Evolutionary conservation across 345 rosid species (phyloP), one percentile per base, ranked within the genome.

Genomic region (Aquilaria sinensis): DNA sequence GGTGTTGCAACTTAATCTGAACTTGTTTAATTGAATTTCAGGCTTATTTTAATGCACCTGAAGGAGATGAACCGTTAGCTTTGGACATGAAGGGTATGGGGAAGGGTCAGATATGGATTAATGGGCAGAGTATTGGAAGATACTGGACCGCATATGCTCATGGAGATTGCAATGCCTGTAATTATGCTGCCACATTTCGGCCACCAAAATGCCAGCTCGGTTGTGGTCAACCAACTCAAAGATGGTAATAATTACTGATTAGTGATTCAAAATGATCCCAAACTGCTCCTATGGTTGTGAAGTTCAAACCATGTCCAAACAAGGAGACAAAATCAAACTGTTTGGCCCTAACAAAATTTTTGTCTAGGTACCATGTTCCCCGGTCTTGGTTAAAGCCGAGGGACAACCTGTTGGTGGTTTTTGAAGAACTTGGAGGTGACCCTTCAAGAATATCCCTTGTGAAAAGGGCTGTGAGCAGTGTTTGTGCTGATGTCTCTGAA

Each of bases 81-180:
- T 82, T 95, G 70, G 98, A 91, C 85, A 85, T 95, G 94, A 85
- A 80, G 64, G 89, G 97, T 23, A 95, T 91, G 98, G 98, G 98
- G 52, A 95, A 95, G 69, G 98, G 99, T 58, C 92, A 95, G 74
- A 78, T 91, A 64, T 95, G 99, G 99, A 86, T 95, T 66, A 95
- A 95, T 14, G 96, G 94, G 33, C 81, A 89, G 75, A 91, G 94
- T 67, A 80, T 95, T 11, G 98, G 99, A 34, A 87, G 99, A 78
- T 95, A 95, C 69, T 95, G 97, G 97, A 85, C 96, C 31, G 94
- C 98, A 23, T 78, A 76, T 56, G 98, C 98, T 1, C 80, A 45
- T 51, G 99, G 98, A 51, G 69, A 83, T 54, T 95, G 99, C 77
- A 75, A 74, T 47, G 87, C 80, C 1, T 95, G 98, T 63, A 87